Evolutionary conservation across 176 grass and related monocot species (phyloP), one percentile per base, ranked within the genome.

Genomic region (Panicum miliaceum): DNA sequence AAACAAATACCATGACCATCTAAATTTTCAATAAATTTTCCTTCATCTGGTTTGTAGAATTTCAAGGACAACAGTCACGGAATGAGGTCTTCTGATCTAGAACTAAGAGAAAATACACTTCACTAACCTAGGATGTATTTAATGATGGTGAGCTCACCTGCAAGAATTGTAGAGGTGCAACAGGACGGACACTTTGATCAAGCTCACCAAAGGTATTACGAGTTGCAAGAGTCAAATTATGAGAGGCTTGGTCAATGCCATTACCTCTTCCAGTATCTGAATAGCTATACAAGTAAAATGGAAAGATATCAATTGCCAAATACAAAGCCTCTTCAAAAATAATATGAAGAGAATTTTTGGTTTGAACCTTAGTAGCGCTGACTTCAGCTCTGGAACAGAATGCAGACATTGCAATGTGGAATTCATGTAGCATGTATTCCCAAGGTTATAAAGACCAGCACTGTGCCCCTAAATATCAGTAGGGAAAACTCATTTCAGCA

Each of bases 341-440:
- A 62, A 71, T 79, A 32, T 7, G 81, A 72, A 45, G 4, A 36
- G 34, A 69, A 38, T 54, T 53, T 52, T 65, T 71, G 26, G 56
- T 67, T 32, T 15, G 47, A 46, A 97, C 94, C 94, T 97, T 61
- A 88, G n/a, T 84, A 99, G 85, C 52, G 93, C 89, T 82, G 93
- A 96, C 85, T 99, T 99, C 78, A 99, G 83, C 84, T 99, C 97
- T 47, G 97, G 97, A 78, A 99, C 97, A 78, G 90, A 94, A 85
- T 99, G 93, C 66, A 99, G 90, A 89, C 97, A 99, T 41, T 99
- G 97, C 77, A 99, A 72, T 32, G 97, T 99, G 53, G 97, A 99
- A 82, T 99, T 99, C 97, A 99, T 94, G 82, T 99, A 99, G 77
- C 97, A 99, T 26, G 97, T 99, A 87, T 99, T 99, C 80, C 97